phyloP scores from a whole-genome alignment of 805 yeast genomes.

The Saccharomyces kudriavzevii region DNA sequence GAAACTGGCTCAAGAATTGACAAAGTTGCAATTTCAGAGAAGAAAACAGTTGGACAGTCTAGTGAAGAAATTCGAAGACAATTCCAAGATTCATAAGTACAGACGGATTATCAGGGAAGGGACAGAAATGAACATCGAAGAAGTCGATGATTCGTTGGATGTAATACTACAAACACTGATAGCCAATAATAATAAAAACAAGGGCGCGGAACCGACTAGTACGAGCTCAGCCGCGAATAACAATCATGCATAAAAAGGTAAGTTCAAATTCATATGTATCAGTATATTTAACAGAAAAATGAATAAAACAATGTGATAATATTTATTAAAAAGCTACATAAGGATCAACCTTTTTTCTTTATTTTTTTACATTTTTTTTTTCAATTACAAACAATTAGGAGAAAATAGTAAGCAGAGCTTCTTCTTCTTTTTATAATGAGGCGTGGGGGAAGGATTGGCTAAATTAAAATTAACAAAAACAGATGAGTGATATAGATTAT shows the following conservation, averaged over 20 bases:
- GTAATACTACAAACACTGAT: conserved; percentile 38
- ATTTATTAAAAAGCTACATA: conserved; percentile 4
- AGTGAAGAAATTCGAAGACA: conserved; percentile 30
- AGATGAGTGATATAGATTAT: conserved; percentile 1
- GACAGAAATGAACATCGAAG: conserved; percentile 58
- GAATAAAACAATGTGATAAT: background rate
- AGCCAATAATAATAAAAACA: background rate
- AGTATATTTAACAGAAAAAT: background rate
- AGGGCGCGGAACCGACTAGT: background rate
- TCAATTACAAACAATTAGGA: background rate
- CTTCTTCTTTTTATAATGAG: background rate
- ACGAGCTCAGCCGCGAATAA: background rate
- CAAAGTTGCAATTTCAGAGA: conserved; percentile 38
- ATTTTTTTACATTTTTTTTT: background rate
- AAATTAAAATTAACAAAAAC: background rate
- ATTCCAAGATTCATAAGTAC: conserved; percentile 55
- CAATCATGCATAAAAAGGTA: background rate
- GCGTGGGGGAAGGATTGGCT: background rate
- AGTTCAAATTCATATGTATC: background rate
- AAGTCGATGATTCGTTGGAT: conserved; percentile 59
- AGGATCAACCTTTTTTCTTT: conserved; percentile 7
- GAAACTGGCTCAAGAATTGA: conserved; percentile 27
- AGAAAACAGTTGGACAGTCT: conserved; percentile 32
- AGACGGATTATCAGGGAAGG: conserved; percentile 59
- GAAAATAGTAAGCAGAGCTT: background rate